Evolutionary conservation across 768 basidiomycete genomes (phyloP).

Genomic region (Tricholoma hemisulphureum): DNA sequence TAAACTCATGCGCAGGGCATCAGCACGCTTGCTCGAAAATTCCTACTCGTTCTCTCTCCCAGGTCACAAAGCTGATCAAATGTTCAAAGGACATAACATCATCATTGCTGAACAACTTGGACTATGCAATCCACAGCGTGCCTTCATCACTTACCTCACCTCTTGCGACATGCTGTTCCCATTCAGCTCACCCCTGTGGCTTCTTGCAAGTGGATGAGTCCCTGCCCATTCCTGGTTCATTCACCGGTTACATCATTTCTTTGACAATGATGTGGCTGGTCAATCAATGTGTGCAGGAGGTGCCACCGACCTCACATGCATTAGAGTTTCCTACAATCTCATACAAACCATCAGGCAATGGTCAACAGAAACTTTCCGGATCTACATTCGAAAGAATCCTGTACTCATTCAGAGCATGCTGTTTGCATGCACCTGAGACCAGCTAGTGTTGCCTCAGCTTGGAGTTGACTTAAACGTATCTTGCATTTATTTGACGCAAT

Average conservation of each 20-base stretch:
- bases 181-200: background rate
- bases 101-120: too few species aligned
- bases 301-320: conserved; percentile 32
- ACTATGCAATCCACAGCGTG: background rate
- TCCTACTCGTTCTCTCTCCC: too few species aligned
- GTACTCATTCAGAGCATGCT: too few species aligned
- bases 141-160: background rate
- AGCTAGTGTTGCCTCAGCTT: too few species aligned
- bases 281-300: conserved; percentile 27
- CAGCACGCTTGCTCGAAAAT: too few species aligned
- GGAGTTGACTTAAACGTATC: too few species aligned
- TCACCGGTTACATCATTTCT: background rate
- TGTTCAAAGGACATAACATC: too few species aligned
- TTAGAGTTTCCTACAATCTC: conserved; percentile 22
- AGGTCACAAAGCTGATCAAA: too few species aligned
- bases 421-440: too few species aligned
- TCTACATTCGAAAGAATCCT: conserved; percentile 21
- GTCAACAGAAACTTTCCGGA: conserved; percentile 31
- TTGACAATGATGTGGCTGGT: background rate
- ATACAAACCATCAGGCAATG: conserved; percentile 41
- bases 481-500: too few species aligned
- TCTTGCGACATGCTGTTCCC: background rate
- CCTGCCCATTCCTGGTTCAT: background rate
- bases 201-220: background rate
- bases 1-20: too few species aligned